Conservation (phyloP, 805 yeast genomes). For the Tetrapisispora nanseiensis region DNA sequence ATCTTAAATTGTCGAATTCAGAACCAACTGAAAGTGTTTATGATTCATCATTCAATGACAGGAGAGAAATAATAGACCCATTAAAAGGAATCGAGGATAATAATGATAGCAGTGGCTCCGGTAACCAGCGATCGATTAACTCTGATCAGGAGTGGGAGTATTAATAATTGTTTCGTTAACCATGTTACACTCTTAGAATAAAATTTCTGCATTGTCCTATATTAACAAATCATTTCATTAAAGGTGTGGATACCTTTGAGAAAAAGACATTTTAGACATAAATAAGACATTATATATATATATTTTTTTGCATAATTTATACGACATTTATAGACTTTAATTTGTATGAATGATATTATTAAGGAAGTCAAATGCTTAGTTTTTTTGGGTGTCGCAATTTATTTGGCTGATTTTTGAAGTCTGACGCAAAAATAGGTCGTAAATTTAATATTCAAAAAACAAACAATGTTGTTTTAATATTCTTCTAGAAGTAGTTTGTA, state of each 20-base stretch:
- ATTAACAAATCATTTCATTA: too few relatives aligned
- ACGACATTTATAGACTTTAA: not conserved
- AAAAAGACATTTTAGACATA: too few relatives aligned
- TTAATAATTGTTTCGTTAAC: not conserved
- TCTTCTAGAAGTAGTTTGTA: too few relatives aligned
- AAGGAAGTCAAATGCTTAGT: too few relatives aligned
- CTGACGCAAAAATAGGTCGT: too few relatives aligned
- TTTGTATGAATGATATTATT: too few relatives aligned
- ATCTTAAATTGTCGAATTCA: not conserved
- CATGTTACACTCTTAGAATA: not conserved
- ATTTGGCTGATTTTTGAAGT: too few relatives aligned
- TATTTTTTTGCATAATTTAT: not conserved
- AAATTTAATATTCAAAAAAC: too few relatives aligned
- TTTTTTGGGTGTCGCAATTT: not conserved
- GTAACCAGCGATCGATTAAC: not conserved
- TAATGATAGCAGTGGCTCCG: not conserved
- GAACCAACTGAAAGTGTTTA: not conserved
- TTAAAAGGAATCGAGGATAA: not conserved
- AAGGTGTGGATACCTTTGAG: too few relatives aligned
- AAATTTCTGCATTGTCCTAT: not conserved
- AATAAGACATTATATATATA: not conserved
- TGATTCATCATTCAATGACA: not conserved
- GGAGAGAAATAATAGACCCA: not conserved
- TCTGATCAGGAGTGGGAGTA: conserved; percentile 3
- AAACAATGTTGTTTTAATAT: too few relatives aligned